Evolutionary conservation across 768 basidiomycete genomes (phyloP).

Genomic region (Boletus huronensis): DNA sequence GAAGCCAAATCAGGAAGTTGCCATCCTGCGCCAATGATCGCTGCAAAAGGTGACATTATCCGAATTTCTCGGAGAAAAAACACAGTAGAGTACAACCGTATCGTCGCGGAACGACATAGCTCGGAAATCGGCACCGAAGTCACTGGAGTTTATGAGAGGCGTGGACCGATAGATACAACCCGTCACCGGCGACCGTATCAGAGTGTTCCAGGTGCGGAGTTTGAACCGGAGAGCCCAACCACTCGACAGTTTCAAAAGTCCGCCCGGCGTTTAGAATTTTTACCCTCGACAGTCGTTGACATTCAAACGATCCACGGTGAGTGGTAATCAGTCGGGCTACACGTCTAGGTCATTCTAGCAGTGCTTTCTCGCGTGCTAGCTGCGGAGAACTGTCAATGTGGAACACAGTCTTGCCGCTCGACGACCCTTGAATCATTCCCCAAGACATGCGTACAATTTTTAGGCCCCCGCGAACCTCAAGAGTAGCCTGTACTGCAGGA

Average conservation of each 20-base stretch:
- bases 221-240: background rate
- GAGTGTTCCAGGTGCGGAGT: background rate
- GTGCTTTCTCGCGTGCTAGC: background rate
- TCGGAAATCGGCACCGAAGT: too few species aligned
- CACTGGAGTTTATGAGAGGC: too few species aligned
- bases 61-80: background rate
- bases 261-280: background rate
- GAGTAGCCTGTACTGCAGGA: background rate
- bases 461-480: background rate
- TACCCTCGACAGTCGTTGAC: too few species aligned
- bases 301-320: too few species aligned
- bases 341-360: too few species aligned
- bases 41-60: background rate
- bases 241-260: background rate
- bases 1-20: slow-evolving; percentile 15
- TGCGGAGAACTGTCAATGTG: background rate
- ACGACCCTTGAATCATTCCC: background rate
- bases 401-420: background rate
- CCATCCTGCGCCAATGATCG: slow-evolving; percentile 17
- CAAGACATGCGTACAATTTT: background rate
- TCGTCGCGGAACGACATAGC: too few species aligned
- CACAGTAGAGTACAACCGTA: background rate
- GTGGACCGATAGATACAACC: too few species aligned
- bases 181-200: too few species aligned
- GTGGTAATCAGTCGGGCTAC: too few species aligned